Evolutionary conservation across 371 early-diverging fungal genomes (phyloP).

Genomic region (Blastocladiella emersonii): DNA sequence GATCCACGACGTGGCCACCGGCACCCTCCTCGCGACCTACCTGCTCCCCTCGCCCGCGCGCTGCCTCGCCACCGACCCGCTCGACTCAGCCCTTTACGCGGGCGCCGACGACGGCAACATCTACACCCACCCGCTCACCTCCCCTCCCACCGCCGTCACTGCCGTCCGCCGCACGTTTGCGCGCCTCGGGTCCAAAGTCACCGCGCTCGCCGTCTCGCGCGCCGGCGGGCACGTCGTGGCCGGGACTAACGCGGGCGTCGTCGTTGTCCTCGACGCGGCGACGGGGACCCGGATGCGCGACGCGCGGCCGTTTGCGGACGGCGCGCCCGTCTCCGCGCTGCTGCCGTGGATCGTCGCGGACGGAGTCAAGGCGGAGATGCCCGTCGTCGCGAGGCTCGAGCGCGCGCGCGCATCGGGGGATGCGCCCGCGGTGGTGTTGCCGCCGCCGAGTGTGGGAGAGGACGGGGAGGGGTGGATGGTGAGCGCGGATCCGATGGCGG

Average conservation of each 20-base stretch:
- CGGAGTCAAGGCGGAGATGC: no score
- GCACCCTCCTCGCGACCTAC: not conserved
- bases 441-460: no score
- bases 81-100: not conserved
- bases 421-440: no score
- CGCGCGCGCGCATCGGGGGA: no score
- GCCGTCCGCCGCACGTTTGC: not conserved
- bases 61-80: not conserved
- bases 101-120: not conserved
- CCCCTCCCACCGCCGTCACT: not conserved
- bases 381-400: no score
- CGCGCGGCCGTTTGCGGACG: no score
- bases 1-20: not conserved
- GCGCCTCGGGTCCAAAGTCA: no score
- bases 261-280: conserved; percentile 17
- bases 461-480: no score
- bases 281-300: conserved; percentile 12
- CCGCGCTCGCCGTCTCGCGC: no score
- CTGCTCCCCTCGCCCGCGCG: not conserved
- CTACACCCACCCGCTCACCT: not conserved
- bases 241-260: conserved; percentile 20
- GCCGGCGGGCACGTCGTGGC: conserved; percentile 32
- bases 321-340: no score
- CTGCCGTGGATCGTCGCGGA: no score
- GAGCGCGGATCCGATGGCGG: no score